A percentile compares a stretch with the other conserved stretches of the same genome.
These are phyloP conservation scores for Panellus pusillus DNA, from an alignment of 768 basidiomycete genomes.

Conservation along the genomic window DNA sequence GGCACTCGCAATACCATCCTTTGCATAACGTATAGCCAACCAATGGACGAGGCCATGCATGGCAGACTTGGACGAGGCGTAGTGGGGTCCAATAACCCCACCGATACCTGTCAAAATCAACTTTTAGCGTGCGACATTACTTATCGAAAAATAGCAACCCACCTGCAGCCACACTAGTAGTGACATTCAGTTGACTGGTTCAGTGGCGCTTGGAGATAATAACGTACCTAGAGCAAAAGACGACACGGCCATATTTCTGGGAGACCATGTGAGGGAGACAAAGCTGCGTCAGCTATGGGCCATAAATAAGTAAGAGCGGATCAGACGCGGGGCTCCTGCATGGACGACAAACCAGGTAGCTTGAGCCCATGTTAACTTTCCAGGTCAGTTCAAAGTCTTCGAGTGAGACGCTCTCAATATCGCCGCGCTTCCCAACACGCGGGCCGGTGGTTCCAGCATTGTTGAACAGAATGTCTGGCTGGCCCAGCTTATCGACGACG, in stretches of 20 bases:
- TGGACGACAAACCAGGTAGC: constrained; percentile 38
- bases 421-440: constrained; percentile 42
- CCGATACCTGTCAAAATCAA: constrained; percentile 43
- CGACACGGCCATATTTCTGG: constrained; percentile 48
- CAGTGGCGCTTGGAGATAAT: background rate
- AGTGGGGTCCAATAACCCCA: constrained; percentile 57
- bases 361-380: constrained; percentile 48
- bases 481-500: constrained; percentile 44
- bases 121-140: background rate
- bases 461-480: constrained; percentile 53
- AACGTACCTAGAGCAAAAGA: constrained; percentile 52
- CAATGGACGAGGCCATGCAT: constrained; percentile 56
- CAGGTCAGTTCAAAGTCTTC: constrained; percentile 35
- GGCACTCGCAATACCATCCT: constrained; percentile 47
- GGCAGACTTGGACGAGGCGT: constrained; percentile 56
- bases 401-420: constrained; percentile 35
- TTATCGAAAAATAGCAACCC: constrained; percentile 1
- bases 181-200: background rate
- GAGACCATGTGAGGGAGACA: constrained; percentile 51
- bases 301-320: background rate
- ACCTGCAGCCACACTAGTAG: constrained; percentile 47
- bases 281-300: constrained; percentile 46
- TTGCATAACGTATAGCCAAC: constrained; percentile 50
- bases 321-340: too few species aligned
- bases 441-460: constrained; percentile 47